Percentiles rank a stretch among this genome's conserved stretches.
These are phyloP conservation scores for Leishmania major DNA, from an alignment of 208 protist genomes.

Conservation along the genomic window DNA sequence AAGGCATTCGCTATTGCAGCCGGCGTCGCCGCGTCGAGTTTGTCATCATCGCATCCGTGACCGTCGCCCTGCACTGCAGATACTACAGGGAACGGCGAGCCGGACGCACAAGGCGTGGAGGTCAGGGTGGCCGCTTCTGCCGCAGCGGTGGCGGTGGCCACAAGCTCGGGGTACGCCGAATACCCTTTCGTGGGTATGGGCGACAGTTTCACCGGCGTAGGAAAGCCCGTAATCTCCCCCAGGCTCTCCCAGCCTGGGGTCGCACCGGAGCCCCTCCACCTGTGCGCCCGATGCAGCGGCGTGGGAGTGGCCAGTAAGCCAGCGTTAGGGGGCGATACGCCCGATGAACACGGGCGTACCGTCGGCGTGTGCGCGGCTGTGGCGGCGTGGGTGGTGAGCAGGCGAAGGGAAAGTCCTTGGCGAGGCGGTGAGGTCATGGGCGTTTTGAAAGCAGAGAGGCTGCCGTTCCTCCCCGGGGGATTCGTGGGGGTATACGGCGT, in stretches of 20 bases:
- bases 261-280: constrained; percentile 6
- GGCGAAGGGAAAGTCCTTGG: constrained; percentile 3
- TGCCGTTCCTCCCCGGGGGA: not conserved
- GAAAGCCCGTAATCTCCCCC: constrained; percentile 47
- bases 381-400: constrained; percentile 6
- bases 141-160: not conserved
- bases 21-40: not conserved
- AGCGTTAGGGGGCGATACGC: not conserved
- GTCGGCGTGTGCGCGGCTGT: constrained; percentile 16
- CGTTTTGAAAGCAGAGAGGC: not conserved
- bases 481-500: not conserved
- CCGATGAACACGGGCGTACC: not conserved
- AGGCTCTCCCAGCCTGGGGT: constrained; percentile 23
- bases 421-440: constrained; percentile 10
- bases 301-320: constrained; percentile 1
- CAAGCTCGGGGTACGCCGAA: not conserved
- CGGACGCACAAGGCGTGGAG: not conserved
- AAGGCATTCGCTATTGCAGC: not conserved
- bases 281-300: constrained; percentile 2
- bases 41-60: not conserved
- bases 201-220: constrained; percentile 58
- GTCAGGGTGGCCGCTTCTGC: not conserved
- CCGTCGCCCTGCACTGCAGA: constrained; percentile 9
- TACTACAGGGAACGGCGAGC: constrained; percentile 10
- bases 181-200: constrained; percentile 57